Evolutionary conservation across 1,139 yeast genomes (phyloP).

Genomic region (Suhomyces wounanorum): DNA sequence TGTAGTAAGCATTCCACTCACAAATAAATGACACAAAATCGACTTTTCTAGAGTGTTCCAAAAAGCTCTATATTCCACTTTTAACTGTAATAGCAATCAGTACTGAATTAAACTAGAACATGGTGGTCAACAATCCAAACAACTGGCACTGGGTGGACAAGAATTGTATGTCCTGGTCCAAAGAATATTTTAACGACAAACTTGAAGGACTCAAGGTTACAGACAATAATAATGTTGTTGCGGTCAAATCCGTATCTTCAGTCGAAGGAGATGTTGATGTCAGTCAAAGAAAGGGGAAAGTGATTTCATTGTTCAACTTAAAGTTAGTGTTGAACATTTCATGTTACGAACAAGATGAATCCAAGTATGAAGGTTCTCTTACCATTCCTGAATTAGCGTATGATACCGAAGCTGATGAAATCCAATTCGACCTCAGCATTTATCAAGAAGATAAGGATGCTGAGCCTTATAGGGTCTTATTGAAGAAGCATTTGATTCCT

Average conservation of each 20-base stretch:
- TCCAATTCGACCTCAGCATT: constrained; percentile 75
- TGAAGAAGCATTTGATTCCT: constrained; percentile 68
- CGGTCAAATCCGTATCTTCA: constrained; percentile 58
- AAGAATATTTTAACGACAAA: constrained; percentile 65
- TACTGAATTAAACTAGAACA: constrained; percentile 16
- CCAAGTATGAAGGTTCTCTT: constrained; percentile 60
- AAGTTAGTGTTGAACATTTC: constrained; percentile 61
- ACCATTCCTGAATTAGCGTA: constrained; percentile 93
- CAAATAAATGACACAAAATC: constrained; percentile 9
- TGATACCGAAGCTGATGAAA: constrained; percentile 82
- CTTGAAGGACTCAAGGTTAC: constrained; percentile 51
- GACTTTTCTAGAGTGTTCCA: constrained; percentile 16
- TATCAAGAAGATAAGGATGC: constrained; percentile 60
- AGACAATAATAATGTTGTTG: constrained; percentile 37
- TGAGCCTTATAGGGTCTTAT: constrained; percentile 50
- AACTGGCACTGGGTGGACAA: constrained; percentile 98
- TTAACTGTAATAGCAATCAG: background rate
- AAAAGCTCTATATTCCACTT: background rate
- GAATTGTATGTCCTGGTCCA: constrained; percentile 91
- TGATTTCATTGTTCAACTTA: constrained; percentile 86
- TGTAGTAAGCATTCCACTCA: background rate
- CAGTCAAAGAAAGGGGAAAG: constrained; percentile 94
- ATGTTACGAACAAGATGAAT: constrained; percentile 44
- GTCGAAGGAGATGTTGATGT: constrained; percentile 97
- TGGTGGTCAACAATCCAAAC: constrained; percentile 55